These are phyloP conservation scores for Echinochloa phyllopogon DNA, from an alignment of 176 grass and related monocot species.

Conservation along the genomic window DNA sequence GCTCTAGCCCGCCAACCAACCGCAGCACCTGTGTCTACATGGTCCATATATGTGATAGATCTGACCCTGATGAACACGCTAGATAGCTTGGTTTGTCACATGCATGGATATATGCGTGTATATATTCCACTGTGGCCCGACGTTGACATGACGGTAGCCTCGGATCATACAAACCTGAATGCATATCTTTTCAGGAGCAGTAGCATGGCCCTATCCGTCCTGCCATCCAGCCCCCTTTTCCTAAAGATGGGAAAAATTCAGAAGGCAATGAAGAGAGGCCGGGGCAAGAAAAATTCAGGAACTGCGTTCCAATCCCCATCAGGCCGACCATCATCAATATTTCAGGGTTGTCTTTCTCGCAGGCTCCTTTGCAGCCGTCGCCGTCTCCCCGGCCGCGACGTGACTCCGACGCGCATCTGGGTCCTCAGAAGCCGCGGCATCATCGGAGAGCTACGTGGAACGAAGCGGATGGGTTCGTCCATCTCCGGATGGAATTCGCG, in stretches of 20 bases:
- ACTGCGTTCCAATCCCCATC: not conserved
- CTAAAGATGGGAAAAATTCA: not conserved
- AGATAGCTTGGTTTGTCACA: not conserved
- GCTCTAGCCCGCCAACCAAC: constrained; percentile 46
- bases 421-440: constrained; percentile 30
- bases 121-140: constrained; percentile 36
- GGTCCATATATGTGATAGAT: constrained; percentile 46
- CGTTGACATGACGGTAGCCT: constrained; percentile 35
- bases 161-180: constrained; percentile 26
- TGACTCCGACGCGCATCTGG: not conserved
- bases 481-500: not conserved
- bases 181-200: constrained; percentile 44
- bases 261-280: too few relatives aligned
- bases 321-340: not conserved
- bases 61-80: constrained; percentile 12
- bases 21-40: not conserved
- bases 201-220: not conserved
- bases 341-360: constrained; percentile 34
- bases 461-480: constrained; percentile 26
- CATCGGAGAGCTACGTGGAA: constrained; percentile 28
- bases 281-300: not conserved
- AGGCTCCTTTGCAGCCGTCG: constrained; percentile 33
- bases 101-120: not conserved
- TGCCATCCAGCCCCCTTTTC: constrained; percentile 14
- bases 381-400: constrained; percentile 29